Evolutionary conservation across 495 filamentous ascomycete species (phyloP).

Genomic region (Aspergillus taichungensis): DNA sequence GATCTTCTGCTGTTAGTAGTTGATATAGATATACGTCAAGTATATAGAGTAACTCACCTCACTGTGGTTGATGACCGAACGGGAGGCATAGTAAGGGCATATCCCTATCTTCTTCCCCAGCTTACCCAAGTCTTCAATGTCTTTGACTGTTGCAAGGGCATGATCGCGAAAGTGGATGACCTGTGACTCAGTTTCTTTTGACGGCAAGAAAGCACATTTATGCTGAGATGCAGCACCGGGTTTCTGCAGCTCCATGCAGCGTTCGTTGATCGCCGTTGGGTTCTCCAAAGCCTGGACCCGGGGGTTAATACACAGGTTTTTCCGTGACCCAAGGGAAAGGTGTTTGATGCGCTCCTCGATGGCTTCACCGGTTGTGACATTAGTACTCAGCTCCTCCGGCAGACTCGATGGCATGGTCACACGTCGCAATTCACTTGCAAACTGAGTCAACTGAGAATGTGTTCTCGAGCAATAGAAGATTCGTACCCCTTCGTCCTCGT

Average conservation of each 20-base stretch:
- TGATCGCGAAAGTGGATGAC: conserved; percentile 83
- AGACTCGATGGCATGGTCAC: conserved; percentile 62
- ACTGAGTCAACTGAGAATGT: conserved; percentile 90
- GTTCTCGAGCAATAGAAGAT: conserved; percentile 94
- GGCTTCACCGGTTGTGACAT: conserved; percentile 16
- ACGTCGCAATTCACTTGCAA: conserved; percentile 81
- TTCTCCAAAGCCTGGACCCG: conserved; percentile 62
- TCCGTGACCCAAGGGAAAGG: conserved; percentile 79
- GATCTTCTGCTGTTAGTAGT: conserved; percentile 47
- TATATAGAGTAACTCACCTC: conserved; percentile 41
- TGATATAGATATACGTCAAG: background rate
- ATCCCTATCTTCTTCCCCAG: conserved; percentile 73
- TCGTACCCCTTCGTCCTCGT: conserved; percentile 54
- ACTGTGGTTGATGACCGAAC: conserved; percentile 68
- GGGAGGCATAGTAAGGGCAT: conserved; percentile 93
- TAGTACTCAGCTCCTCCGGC: conserved; percentile 23
- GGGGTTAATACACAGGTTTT: conserved; percentile 88
- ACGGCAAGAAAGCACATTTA: conserved; percentile 73
- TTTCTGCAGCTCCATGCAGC: conserved; percentile 88
- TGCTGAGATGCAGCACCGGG: conserved; percentile 53
- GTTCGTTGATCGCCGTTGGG: conserved; percentile 83
- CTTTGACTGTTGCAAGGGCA: conserved; percentile 71
- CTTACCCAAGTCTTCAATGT: conserved; percentile 83
- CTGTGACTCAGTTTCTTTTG: conserved; percentile 59
- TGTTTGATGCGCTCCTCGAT: conserved; percentile 68